A percentile compares a stretch with the other conserved stretches of the same genome.
Conservation (phyloP, 2,329 filamentous ascomycete species). For the Fusarium beomiforme region DNA sequence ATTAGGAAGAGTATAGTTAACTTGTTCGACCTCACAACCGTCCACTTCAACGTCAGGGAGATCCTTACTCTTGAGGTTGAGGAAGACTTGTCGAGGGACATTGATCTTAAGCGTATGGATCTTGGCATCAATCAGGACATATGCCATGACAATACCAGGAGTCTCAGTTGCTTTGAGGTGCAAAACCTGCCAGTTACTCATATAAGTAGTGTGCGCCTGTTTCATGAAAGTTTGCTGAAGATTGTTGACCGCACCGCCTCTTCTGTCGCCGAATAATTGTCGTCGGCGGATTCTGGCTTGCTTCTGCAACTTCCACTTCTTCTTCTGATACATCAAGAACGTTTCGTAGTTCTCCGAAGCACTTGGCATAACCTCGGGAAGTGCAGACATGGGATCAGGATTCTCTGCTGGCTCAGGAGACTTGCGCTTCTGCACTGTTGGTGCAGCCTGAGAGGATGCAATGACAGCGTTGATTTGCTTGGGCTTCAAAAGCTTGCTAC, state of each 20-base stretch:
- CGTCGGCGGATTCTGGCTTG: conserved; percentile 85
- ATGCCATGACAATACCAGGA: conserved; percentile 87
- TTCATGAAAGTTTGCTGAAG: conserved; percentile 83
- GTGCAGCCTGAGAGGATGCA: conserved; percentile 62
- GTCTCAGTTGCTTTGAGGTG: conserved; percentile 85
- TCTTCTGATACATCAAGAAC: conserved; percentile 94
- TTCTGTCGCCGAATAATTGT: conserved; percentile 91
- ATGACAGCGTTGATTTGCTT: conserved; percentile 66
- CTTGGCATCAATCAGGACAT: conserved; percentile 92
- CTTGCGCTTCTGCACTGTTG: conserved; percentile 74
- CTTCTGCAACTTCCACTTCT: conserved; percentile 98
- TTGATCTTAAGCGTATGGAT: conserved; percentile 89
- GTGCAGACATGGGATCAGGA: conserved; percentile 80
- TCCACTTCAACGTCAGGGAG: conserved; percentile 88
- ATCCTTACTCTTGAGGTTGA: conserved; percentile 89
- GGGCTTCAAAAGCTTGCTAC: conserved; percentile 72
- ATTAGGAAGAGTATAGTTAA: conserved; percentile 92
- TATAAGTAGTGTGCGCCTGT: conserved; percentile 89
- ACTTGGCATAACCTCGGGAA: conserved; percentile 85
- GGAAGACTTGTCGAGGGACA: conserved; percentile 87
- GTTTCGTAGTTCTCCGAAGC: conserved; percentile 87
- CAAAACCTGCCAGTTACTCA: conserved; percentile 93
- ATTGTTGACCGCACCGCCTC: conserved; percentile 60
- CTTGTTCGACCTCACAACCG: conserved; percentile 89
- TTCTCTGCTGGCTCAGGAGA: conserved; percentile 74